These are phyloP conservation scores for Fusarium sp. DNA, from an alignment of 2,329 filamentous ascomycete species.

Conservation along the genomic window DNA sequence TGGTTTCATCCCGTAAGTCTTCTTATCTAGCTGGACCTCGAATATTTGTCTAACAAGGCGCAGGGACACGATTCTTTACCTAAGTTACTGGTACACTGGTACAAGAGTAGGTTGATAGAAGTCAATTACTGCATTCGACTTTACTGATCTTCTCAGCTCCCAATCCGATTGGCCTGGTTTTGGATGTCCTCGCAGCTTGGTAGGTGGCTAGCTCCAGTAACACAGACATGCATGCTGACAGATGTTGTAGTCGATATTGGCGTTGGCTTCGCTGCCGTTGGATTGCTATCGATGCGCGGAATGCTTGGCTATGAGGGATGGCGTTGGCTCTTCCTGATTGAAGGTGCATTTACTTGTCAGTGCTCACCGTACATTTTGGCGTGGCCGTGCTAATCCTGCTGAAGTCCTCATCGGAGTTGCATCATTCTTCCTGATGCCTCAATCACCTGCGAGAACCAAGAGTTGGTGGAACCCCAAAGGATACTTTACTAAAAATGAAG, in stretches of 20 bases:
- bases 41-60: neutral
- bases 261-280: slow-evolving; percentile 53
- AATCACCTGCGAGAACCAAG: slow-evolving; percentile 74
- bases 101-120: slow-evolving; percentile 54
- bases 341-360: slow-evolving; percentile 53
- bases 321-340: slow-evolving; percentile 68
- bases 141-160: slow-evolving; percentile 62
- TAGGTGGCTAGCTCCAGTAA: slow-evolving; percentile 37
- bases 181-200: slow-evolving; percentile 62
- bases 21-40: neutral
- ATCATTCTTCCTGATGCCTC: slow-evolving; percentile 70
- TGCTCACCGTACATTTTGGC: neutral
- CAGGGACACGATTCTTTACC: slow-evolving; percentile 27
- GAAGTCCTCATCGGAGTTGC: slow-evolving; percentile 64
- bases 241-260: slow-evolving; percentile 11
- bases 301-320: slow-evolving; percentile 67
- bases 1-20: slow-evolving; percentile 69
- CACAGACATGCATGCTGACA: neutral
- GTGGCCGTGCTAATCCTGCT: slow-evolving; percentile 55
- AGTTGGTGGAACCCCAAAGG: slow-evolving; percentile 69
- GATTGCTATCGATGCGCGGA: slow-evolving; percentile 69
- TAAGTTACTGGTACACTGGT: slow-evolving; percentile 79
- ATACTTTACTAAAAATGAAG: slow-evolving; percentile 75
- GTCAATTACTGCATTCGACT: too few species aligned
- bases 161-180: slow-evolving; percentile 75